These are phyloP conservation scores for Scheffersomyces lignicola DNA, from an alignment of 1,139 yeast genomes.

Conservation along the genomic window DNA sequence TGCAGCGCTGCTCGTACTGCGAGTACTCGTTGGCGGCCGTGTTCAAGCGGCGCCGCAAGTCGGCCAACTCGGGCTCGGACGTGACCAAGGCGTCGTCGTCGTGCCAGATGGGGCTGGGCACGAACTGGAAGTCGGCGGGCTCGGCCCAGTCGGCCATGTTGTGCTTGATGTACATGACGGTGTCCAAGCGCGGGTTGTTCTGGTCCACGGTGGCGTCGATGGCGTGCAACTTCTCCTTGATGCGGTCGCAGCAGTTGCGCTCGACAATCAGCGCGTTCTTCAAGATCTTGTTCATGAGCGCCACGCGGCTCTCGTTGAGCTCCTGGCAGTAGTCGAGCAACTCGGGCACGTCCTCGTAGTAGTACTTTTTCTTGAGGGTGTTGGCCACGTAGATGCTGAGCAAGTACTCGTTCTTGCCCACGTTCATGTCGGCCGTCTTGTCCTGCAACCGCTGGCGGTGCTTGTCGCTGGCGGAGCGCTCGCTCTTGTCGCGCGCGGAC, in stretches of 20 bases:
- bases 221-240: constrained; percentile 51
- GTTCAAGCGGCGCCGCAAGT: constrained; percentile 60
- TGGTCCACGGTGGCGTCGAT: constrained; percentile 63
- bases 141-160: constrained; percentile 76
- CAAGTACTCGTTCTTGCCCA: constrained; percentile 78
- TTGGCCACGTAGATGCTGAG: constrained; percentile 83
- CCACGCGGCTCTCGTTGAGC: constrained; percentile 76
- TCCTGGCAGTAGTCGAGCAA: constrained; percentile 83
- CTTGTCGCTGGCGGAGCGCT: constrained; percentile 58
- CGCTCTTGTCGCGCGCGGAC: constrained; percentile 69
- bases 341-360: constrained; percentile 92
- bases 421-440: constrained; percentile 79
- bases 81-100: constrained; percentile 82
- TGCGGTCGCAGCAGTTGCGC: constrained; percentile 52
- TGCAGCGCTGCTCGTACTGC: constrained; percentile 42
- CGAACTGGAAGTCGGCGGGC: constrained; percentile 79
- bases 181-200: constrained; percentile 74
- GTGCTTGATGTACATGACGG: constrained; percentile 92
- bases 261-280: constrained; percentile 67
- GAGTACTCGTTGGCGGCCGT: constrained; percentile 48
- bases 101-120: constrained; percentile 95
- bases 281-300: constrained; percentile 69
- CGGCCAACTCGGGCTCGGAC: constrained; percentile 62
- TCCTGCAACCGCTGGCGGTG: constrained; percentile 58
- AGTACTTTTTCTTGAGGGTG: constrained; percentile 88